A percentile compares a stretch with the other conserved stretches of the same genome.
Conservation (phyloP, 78 protist genomes). For the Isochrysis galbana region DNA sequence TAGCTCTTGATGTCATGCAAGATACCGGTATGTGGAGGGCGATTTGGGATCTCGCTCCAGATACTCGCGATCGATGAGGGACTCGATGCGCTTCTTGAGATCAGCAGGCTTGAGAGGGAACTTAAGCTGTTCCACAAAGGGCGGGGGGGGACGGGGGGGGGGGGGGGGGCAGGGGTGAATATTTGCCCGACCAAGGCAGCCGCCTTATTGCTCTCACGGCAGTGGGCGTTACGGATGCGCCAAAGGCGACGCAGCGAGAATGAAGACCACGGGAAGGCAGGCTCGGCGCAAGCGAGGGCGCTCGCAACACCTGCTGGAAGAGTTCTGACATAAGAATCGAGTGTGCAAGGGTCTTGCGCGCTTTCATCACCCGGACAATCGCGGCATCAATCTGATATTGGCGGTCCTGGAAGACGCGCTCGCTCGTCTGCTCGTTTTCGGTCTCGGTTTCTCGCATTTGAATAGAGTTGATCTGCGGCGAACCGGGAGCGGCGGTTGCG, state of each 20-base stretch:
- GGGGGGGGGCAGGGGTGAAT: too few species aligned
- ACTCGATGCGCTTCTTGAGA: constrained; percentile 91
- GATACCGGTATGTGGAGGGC: not conserved
- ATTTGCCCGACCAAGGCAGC: too few species aligned
- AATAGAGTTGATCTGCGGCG: constrained; percentile 80
- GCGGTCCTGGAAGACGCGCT: constrained; percentile 81
- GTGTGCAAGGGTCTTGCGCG: constrained; percentile 79
- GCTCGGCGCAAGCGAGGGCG: too few species aligned
- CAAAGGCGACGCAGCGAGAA: too few species aligned
- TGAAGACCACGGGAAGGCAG: too few species aligned
- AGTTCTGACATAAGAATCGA: constrained; percentile 73
- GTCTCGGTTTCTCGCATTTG: constrained; percentile 82
- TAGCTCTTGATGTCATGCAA: too few species aligned
- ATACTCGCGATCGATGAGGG: constrained; percentile 92
- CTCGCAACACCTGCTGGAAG: not conserved
- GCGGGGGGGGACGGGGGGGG: not conserved
- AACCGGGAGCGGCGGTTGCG: too few species aligned
- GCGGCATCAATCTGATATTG: constrained; percentile 63
- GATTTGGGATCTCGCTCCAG: constrained; percentile 64
- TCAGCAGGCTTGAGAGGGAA: constrained; percentile 85
- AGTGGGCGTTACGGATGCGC: too few species aligned
- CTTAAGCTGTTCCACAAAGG: constrained; percentile 54
- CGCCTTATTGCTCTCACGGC: too few species aligned
- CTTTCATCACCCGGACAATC: constrained; percentile 95
- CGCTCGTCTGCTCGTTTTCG: constrained; percentile 77